Evolutionary conservation across 148 eudicot species (phyloP).

Genomic region (Camellia lanceoleosa): DNA sequence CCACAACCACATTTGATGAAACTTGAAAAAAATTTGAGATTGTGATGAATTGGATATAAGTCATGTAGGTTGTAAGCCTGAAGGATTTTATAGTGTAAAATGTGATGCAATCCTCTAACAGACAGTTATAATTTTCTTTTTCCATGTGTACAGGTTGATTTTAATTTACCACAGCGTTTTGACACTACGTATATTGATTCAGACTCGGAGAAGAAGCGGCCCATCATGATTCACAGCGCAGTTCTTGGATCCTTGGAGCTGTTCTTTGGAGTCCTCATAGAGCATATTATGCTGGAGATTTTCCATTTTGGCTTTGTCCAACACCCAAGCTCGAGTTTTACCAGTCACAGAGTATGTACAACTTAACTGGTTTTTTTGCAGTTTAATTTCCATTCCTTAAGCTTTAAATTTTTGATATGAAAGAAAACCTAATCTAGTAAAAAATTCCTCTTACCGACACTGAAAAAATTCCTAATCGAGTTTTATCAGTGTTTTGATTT

Average conservation of each 20-base stretch:
- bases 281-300: conserved; percentile 96
- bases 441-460: background rate
- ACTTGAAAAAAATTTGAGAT: background rate
- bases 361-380: background rate
- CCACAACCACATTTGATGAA: no score
- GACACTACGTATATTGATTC: conserved; percentile 89
- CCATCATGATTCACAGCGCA: conserved; percentile 95
- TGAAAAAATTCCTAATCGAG: no score
- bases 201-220: conserved; percentile 74
- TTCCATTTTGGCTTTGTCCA: conserved; percentile 93
- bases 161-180: conserved; percentile 88
- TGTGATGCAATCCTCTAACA: background rate
- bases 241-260: conserved; percentile 93
- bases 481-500: no score
- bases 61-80: conserved; percentile 1
- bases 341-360: conserved; percentile 72
- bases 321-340: conserved; percentile 72
- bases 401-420: background rate
- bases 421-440: background rate
- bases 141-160: conserved; percentile 63
- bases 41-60: background rate
- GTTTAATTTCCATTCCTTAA: background rate
- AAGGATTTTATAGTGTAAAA: background rate
- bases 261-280: conserved; percentile 90
- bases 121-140: background rate